Evolutionary conservation across 2,329 filamentous ascomycete species (phyloP), one percentile per base, ranked within the genome.

Genomic region (Reticulascus tulasneorum): DNA sequence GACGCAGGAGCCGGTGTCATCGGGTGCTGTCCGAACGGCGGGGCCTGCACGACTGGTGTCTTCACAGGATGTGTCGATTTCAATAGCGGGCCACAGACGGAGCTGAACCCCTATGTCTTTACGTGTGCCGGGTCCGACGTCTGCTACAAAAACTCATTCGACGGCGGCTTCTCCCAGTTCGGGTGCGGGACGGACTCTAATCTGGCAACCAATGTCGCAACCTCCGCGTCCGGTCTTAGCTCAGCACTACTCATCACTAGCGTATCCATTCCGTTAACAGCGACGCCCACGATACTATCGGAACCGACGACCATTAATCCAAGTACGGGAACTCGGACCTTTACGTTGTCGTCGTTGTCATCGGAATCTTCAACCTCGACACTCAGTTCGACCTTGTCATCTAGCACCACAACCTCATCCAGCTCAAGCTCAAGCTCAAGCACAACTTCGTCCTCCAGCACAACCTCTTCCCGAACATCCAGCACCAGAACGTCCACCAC

Each of bases 41-140:
- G 54, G 11, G 48, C 64, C 7, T 80, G 76, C 52, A 72, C 69
- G 2, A 59, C 63, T 4, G 76, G 76, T 35, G 67, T 80, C 24
- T 80, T 68, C 51, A 80, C 75, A 3, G 66, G 63, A 24, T 80
- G 76, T 40, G 71, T 77, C 26, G 76, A 80, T 48, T 49, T 50
- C 33, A 70, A 67, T 46, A 75, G 67, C 37, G 60, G 59, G 5
- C 58, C 67, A 2, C 71, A 75, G 49, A 70, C 65, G 4, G 69
- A 66, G 37, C 58, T 68, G 35, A 68, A 80, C 44, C 75, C 75
- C 0, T 78, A 77, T 41, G 59, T 79, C 21, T 79, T 62, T 47
- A 77, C 74, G 9, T 80, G 76, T 52, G 44, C 52, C n/a, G 70
- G 66, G 5, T 55, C 58, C 31, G 49, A 71, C 29, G 65, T 75